phyloP scores from a whole-genome alignment of 2,329 filamentous ascomycete species.

The Sphaceloma murrayae region DNA sequence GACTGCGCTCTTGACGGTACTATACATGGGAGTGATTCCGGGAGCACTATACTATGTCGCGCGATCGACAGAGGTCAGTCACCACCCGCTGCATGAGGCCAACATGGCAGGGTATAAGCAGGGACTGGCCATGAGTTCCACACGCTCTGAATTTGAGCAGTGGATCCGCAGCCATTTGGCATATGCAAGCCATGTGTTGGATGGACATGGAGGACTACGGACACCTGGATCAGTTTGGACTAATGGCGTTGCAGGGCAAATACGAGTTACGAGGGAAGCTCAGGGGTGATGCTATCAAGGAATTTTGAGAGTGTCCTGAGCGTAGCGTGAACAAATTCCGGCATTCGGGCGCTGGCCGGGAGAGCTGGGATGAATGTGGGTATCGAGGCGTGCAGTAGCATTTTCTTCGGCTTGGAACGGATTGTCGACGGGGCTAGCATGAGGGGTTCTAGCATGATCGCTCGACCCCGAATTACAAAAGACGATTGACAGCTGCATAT shows the following conservation, averaged over 20 bases:
- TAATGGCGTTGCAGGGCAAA: constrained; percentile 84
- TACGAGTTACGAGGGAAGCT: constrained; percentile 79
- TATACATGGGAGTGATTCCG: constrained; percentile 67
- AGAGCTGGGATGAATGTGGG: no score
- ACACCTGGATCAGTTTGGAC: no score
- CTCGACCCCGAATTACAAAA: no score
- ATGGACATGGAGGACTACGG: no score
- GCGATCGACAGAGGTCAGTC: constrained; percentile 77
- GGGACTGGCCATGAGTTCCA: background rate
- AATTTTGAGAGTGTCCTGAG: constrained; percentile 48
- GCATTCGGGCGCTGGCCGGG: no score
- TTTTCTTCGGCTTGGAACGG: no score
- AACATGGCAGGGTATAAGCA: background rate
- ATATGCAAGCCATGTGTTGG: background rate
- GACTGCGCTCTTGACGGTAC: constrained; percentile 69
- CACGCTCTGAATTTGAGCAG: no score
- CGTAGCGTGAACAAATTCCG: background rate
- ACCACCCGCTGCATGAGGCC: background rate
- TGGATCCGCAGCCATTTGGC: background rate
- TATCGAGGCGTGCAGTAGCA: no score
- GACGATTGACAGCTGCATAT: no score
- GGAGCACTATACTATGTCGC: constrained; percentile 58
- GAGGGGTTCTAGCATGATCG: no score
- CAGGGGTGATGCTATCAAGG: constrained; percentile 70
- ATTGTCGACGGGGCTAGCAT: no score